These are phyloP conservation scores for Bothriochloa decipiens DNA, from an alignment of 176 grass and related monocot species.

Conservation along the genomic window DNA sequence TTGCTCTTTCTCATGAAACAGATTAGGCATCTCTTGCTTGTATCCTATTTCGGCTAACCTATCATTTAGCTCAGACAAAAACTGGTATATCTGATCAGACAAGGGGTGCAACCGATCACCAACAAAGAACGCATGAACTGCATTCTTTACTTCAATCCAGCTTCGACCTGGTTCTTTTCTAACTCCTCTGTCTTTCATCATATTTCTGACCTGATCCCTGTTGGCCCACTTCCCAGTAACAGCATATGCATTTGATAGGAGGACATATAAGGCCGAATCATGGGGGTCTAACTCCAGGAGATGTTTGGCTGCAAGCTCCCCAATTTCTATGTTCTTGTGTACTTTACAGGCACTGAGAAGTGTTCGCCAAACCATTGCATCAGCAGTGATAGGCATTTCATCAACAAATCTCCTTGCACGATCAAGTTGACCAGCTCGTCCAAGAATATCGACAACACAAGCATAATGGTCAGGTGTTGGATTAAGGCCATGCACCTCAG, in stretches of 20 bases:
- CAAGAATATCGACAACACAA: slow-evolving; percentile 81
- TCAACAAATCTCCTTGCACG: slow-evolving; percentile 67
- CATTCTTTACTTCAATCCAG: slow-evolving; percentile 64
- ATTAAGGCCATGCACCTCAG: slow-evolving; percentile 42
- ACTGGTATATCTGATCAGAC: slow-evolving; percentile 55
- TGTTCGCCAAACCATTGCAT: slow-evolving; percentile 80
- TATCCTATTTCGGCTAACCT: slow-evolving; percentile 65
- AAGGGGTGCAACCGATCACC: slow-evolving; percentile 62
- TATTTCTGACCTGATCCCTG: slow-evolving; percentile 77
- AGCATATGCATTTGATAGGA: slow-evolving; percentile 79
- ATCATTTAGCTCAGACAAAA: slow-evolving; percentile 52
- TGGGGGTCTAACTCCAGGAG: slow-evolving; percentile 69
- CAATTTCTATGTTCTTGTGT: slow-evolving; percentile 70
- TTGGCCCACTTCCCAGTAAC: slow-evolving; percentile 60
- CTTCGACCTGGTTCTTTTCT: slow-evolving; percentile 71
- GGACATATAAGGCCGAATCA: slow-evolving; percentile 64
- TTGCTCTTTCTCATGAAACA: slow-evolving; percentile 68
- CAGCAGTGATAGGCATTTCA: slow-evolving; percentile 64
- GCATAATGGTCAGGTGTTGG: slow-evolving; percentile 71
- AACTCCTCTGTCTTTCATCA: slow-evolving; percentile 73
- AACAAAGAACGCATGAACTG: slow-evolving; percentile 71
- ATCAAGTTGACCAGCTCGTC: slow-evolving; percentile 65
- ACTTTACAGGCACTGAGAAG: slow-evolving; percentile 62
- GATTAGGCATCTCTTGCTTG: slow-evolving; percentile 51
- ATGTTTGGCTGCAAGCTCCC: slow-evolving; percentile 67